These are phyloP conservation scores for Phytopythium helicoides DNA, from an alignment of 352 stramenopile species.

Conservation along the genomic window DNA sequence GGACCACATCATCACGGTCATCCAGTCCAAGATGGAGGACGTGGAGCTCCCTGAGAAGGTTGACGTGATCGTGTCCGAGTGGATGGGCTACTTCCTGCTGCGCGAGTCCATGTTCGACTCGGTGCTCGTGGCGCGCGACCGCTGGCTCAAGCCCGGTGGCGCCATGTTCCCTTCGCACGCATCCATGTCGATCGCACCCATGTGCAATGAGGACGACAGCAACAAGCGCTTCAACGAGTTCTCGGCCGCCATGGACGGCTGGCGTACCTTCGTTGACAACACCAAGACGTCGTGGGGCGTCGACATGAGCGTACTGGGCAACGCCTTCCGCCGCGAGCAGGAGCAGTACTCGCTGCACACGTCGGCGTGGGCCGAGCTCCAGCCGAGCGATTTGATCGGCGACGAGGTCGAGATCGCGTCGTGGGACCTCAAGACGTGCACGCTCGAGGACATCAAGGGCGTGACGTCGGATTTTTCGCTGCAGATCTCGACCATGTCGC, in stretches of 20 bases:
- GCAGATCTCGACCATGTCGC: conserved; percentile 83
- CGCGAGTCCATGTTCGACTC: conserved; percentile 99
- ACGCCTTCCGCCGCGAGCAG: conserved; percentile 85
- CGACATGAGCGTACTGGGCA: conserved; percentile 94
- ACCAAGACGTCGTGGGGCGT: conserved; percentile 96
- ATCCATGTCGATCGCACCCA: conserved; percentile 97
- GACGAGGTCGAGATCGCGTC: conserved; percentile 78
- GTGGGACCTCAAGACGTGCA: conserved; percentile 86
- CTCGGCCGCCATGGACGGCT: conserved; percentile 82
- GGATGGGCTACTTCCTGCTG: conserved; percentile 99
- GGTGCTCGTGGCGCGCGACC: conserved; percentile 95
- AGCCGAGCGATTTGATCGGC: conserved; percentile 72
- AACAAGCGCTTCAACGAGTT: conserved; percentile 86
- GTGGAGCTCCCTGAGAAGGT: conserved; percentile 97
- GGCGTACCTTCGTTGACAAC: conserved; percentile 85
- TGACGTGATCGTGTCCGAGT: conserved; percentile 99
- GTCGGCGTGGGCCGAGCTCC: conserved; percentile 82
- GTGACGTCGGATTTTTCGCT: conserved; percentile 73
- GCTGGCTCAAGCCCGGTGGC: conserved; percentile 95
- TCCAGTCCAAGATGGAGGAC: conserved; percentile 98
- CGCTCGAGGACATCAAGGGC: conserved; percentile 79
- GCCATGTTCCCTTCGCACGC: conserved; percentile 98
- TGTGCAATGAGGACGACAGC: conserved; percentile 92
- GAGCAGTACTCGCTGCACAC: conserved; percentile 87
- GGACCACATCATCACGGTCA: conserved; percentile 97